Base-by-base conservation (phyloP, 257 asterid genomes). In the Osmanthus fragrans region DNA sequence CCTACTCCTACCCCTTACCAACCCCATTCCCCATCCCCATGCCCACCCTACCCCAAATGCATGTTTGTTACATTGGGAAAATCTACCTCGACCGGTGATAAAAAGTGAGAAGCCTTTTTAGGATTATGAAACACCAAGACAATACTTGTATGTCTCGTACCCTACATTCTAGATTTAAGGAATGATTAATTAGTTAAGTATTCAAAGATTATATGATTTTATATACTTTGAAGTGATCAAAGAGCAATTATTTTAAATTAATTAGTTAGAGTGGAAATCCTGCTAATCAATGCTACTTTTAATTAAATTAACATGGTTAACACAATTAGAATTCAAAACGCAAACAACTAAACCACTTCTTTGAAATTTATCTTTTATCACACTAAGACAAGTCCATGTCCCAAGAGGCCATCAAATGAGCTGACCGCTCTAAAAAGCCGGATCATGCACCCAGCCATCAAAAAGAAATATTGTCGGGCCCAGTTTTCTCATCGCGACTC, bases 51-150 rank as follows among this genome's bases (percentile, higher is more conserved):
- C 36, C 69, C 34, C 36, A 1, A 1, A 23, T 63, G 69, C 69
- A 63, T 63, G 69, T 63, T 63, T 76, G 76, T 66, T 81, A 68
- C 81, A 81, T 81, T 63, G 69, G 54, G 70, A 39, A n/a, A 76
- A 34, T 81, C 68, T 66, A 30, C 72, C 27, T 54, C 72, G 40
- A 3, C 29, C 12, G 5, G 32, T 3, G 25, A 23, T 10, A 23
- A 58, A 56, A 49, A 69, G 37, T 33, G n/a, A n/a, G 37, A 54
- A 9, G 10, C 27, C 71, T 73, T 74, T 73, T 72, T 73, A 78
- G 30, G 76, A 73, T 72, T 72, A 23, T 66, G 68, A 54, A 65
- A 73, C 81, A 74, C 63, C 18, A 40, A 58, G 71, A 63, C 69
- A 63, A 63, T 25, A 10, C 33, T 63, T 63, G 69, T 27, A 63